Evolutionary conservation across 192 early-diverging fungal species (phyloP).

Genomic region (Mortierella claussenii): DNA sequence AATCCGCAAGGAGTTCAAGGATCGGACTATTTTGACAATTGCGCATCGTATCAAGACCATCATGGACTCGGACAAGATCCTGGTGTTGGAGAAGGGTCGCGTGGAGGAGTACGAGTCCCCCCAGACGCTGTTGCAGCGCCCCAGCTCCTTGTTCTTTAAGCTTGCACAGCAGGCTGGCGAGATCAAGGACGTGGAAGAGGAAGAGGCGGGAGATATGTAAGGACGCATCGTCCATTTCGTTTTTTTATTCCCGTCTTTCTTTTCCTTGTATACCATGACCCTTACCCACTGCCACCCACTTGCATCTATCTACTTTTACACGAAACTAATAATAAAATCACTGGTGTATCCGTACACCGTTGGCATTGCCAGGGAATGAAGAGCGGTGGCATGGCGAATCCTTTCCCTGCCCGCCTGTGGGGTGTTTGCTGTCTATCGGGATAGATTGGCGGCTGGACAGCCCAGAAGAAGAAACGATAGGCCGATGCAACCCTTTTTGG

Average conservation of each 20-base stretch:
- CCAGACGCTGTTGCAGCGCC: conserved; percentile 30
- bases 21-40: conserved; percentile 87
- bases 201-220: too few relatives aligned
- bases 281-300: neutral
- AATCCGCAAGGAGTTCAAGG: conserved; percentile 78
- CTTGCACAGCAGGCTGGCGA: conserved; percentile 63
- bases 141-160: conserved; percentile 32
- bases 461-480: too few relatives aligned
- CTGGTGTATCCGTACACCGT: neutral
- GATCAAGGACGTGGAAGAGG: conserved; percentile 25
- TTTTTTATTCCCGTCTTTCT: neutral
- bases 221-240: too few relatives aligned
- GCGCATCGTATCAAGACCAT: conserved; percentile 91
- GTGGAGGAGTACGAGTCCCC: conserved; percentile 53
- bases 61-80: conserved; percentile 85
- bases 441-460: too few relatives aligned
- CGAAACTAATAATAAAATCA: neutral
- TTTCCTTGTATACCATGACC: neutral
- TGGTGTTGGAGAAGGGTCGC: conserved; percentile 79
- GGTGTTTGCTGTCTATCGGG: too few relatives aligned
- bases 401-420: too few relatives aligned
- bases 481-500: too few relatives aligned
- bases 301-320: neutral
- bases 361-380: neutral
- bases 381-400: too few relatives aligned